These are phyloP conservation scores for Cadophora luteo-olivacea DNA, from an alignment of 2,329 filamentous ascomycete species.

Conservation along the genomic window DNA sequence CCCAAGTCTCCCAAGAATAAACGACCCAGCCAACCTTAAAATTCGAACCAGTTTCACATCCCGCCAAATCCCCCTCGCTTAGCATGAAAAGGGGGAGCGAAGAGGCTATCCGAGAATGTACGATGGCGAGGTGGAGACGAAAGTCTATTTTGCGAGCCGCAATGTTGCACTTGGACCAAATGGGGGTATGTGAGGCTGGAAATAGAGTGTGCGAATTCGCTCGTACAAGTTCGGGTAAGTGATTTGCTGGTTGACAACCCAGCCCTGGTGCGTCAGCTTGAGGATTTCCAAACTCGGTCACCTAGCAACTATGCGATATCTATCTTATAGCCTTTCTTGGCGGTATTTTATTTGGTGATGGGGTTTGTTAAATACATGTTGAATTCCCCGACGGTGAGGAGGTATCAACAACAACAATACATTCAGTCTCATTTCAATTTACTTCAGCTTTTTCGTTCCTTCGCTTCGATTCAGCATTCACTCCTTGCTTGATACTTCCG, in stretches of 20 bases:
- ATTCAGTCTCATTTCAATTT: neutral
- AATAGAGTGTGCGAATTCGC: neutral
- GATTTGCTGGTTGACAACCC: neutral
- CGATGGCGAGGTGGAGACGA: neutral
- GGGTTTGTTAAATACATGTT: constrained; percentile 6
- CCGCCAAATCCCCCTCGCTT: neutral
- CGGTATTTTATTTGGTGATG: neutral
- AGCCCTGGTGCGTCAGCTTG: neutral
- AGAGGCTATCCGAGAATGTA: neutral
- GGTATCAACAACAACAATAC: neutral
- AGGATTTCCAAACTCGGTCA: constrained; percentile 6
- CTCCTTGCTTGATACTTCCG: neutral
- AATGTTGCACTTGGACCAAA: neutral
- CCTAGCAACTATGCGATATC: neutral
- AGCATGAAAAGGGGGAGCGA: neutral
- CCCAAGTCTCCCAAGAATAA: neutral
- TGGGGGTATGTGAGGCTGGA: neutral
- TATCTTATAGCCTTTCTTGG: neutral
- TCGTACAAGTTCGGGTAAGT: neutral
- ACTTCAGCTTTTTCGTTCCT: neutral
- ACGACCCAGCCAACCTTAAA: constrained; percentile 1
- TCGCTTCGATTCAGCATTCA: neutral
- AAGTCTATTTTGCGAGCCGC: neutral
- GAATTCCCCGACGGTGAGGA: neutral
- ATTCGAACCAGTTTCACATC: neutral